Evolutionary conservation across 768 basidiomycete genomes (phyloP), one percentile per base, ranked within the genome.

Genomic region (Xanthoconium stramineum): DNA sequence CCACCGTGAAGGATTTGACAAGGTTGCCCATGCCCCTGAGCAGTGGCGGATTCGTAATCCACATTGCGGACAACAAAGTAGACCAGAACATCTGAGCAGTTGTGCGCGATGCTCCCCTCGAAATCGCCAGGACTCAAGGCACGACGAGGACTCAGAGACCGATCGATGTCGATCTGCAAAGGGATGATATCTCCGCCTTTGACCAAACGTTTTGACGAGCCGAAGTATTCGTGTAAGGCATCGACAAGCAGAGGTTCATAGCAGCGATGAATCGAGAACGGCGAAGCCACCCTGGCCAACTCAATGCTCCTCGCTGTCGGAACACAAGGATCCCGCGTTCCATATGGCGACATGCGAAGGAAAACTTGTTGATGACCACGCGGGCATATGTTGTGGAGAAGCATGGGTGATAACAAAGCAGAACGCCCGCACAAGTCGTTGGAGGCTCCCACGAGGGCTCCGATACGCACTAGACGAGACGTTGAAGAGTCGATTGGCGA

Each of bases 21-120:
- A 15, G 83, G 82, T 24, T 80, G 74, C 60, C 83, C 81, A 7
- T 55, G 60, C 33, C 71, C 69, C 39, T 73, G 69, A 10, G 32
- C 69, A 35, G 77, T 63, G 7, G 83, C 68, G 0, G 84, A 72
- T 50, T 84, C 83, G 65, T 85, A 82, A 33, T 90, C 88, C 35
- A 97, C 72, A 53, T 88, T 82, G 14, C 90, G 89, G 47, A 98
- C 77, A 53, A 84, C 74, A 69, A 98, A 98, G 65, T 83, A 91
- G 0, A 88, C 84, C 3, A 83, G 64, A 62, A 83, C 74, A 63
- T 85, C 67, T 61, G 68, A 57, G 38, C 35, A 5, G 24, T 29
- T 50, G 13, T 28, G 47, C 2, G 32, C 13, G 19, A 28, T 17
- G 19, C 12, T 12, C 20, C 44, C 45, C 28, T 47, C 11, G n/a